Percentiles rank a stretch among this genome's conserved stretches.
These are phyloP conservation scores for Geopyxis carbonaria DNA, from an alignment of 495 filamentous ascomycete species.

Conservation along the genomic window DNA sequence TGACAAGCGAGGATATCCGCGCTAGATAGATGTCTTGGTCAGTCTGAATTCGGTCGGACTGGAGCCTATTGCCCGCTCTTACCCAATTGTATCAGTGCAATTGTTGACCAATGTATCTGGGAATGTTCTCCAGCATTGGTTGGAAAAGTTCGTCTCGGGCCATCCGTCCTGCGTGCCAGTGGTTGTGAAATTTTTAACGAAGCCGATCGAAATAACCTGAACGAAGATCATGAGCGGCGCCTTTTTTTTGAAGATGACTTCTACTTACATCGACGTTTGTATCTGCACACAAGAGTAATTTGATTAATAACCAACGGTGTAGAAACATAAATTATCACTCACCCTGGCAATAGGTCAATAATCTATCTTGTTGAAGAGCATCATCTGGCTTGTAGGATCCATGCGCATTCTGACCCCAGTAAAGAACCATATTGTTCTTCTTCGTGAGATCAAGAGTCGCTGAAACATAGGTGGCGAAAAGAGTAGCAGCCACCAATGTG, in stretches of 20 bases:
- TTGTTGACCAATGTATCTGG: no score
- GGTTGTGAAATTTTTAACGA: background rate
- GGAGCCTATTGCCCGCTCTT: no score
- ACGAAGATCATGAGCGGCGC: no score
- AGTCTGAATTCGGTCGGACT: no score
- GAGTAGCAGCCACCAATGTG: background rate
- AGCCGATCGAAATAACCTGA: conserved; percentile 2
- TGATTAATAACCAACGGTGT: background rate
- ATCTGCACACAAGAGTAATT: no score
- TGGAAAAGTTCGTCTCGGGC: conserved; percentile 5
- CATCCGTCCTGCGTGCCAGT: conserved; percentile 3
- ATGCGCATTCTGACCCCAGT: conserved; percentile 7
- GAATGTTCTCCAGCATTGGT: no score
- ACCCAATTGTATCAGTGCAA: no score
- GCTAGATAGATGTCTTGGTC: background rate
- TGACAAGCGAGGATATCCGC: conserved; percentile 36
- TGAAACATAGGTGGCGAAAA: background rate
- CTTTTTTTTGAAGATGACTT: background rate
- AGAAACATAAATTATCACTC: background rate
- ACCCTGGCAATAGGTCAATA: conserved; percentile 5
- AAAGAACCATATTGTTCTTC: conserved; percentile 2
- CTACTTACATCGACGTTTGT: conserved; percentile 1
- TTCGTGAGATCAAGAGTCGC: conserved; percentile 2
- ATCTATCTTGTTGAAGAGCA: background rate
- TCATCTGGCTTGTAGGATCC: conserved; percentile 1